A percentile compares a stretch with the other conserved stretches of the same genome.
phyloP scores from a whole-genome alignment of 805 yeast species.

The Maudiozyma bulderi region DNA sequence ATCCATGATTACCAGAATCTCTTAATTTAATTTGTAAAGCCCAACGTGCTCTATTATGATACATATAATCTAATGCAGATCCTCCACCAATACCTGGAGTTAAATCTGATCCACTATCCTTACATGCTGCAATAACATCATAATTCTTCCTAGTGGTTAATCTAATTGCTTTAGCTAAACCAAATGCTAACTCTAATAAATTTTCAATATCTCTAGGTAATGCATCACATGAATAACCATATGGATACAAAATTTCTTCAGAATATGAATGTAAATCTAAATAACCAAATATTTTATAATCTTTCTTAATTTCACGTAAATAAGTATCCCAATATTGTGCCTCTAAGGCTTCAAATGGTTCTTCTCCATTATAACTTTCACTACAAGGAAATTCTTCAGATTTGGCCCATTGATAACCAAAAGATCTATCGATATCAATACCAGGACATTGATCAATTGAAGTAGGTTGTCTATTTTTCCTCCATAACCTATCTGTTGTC shows the following conservation, averaged over 20 bases:
- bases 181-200: constrained; percentile 70
- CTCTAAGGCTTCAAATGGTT: constrained; percentile 58
- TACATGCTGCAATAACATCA: constrained; percentile 66
- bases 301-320: constrained; percentile 33
- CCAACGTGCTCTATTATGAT: constrained; percentile 72
- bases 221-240: constrained; percentile 67
- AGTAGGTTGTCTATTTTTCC: constrained; percentile 77
- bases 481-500: constrained; percentile 75
- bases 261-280: constrained; percentile 80
- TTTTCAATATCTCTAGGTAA: constrained; percentile 75
- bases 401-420: constrained; percentile 60
- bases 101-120: constrained; percentile 66
- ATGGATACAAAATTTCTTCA: constrained; percentile 74
- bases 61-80: constrained; percentile 73
- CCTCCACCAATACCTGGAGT: constrained; percentile 73
- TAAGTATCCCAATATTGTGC: constrained; percentile 41
- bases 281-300: constrained; percentile 62
- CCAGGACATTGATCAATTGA: constrained; percentile 62
- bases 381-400: constrained; percentile 65
- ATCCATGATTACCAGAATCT: constrained; percentile 78
- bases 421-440: constrained; percentile 79
- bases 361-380: constrained; percentile 73
- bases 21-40: constrained; percentile 76
- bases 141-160: constrained; percentile 53
- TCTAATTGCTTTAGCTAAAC: constrained; percentile 65